Evolutionary conservation across 495 filamentous ascomycete species (phyloP), one percentile per base, ranked within the genome.

Genomic region (Daldinia concentrica): DNA sequence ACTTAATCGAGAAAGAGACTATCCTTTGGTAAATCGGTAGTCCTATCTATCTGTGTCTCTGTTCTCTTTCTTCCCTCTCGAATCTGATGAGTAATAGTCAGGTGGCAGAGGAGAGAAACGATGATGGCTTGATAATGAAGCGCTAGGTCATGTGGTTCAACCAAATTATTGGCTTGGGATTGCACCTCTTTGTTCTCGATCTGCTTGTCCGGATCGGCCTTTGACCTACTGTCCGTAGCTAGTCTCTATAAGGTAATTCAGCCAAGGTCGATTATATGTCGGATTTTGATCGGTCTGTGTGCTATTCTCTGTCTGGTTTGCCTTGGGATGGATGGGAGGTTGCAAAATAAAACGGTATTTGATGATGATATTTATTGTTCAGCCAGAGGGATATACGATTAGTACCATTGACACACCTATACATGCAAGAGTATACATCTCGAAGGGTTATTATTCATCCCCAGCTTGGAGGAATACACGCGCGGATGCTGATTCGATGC

Each of bases 51-150:
- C 43, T 52, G 30, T 61, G 37, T 61, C 29, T 59, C 17, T 58
- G 12, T 50, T 54, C 48, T 64, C 70, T 73, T 73, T 58, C 50
- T 65, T 56, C 45, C 24, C 43, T 62, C 48, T 29, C 9, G 22
- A 54, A 59, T 66, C 66, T 62, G 56, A 69, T 73, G 71, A 63
- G 71, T 69, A 66, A 62, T 62, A 58, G 57, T 73, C 70, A 73
- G 70, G 70, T 73, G 70, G 56, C 39, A 30, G 45, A 55, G 17
- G 11, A 12, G 45, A 69, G 61, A 62, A 69, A 73, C 45, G 66
- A 73, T 69, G 62, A 69, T 73, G 71, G 71, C 39, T 73, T 73
- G 71, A 73, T 73, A 73, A 73, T 73, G 66, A 73, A 73, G 39
- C 58, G 43, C 66, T 69, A 45, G 58, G 71, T 73, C 71, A 73